phyloP scores from a whole-genome alignment of 78 protist genomes.

The slime mould (Dictyostelium discoideum) region DNA sequence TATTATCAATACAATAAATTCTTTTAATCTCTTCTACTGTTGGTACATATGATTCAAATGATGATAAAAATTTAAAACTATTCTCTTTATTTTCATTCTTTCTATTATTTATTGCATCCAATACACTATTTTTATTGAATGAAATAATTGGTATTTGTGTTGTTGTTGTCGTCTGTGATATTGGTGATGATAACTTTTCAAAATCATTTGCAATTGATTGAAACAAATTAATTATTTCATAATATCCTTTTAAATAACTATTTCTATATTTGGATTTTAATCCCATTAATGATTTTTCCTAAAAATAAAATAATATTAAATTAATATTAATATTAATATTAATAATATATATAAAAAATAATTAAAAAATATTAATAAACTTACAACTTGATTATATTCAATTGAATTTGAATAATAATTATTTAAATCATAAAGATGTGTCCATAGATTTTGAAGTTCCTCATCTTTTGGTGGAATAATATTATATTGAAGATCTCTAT shows the following conservation, averaged over 20 bases:
- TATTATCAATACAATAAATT: conserved; percentile 22
- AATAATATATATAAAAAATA: too few species aligned
- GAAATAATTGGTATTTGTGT: background rate
- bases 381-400: conserved; percentile 2
- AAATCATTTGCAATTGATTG: background rate
- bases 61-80: conserved; percentile 4
- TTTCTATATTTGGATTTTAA: conserved; percentile 19
- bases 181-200: background rate
- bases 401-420: conserved; percentile 14
- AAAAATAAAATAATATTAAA: too few species aligned
- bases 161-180: background rate
- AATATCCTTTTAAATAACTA: conserved; percentile 21
- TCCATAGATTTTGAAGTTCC: background rate
- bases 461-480: conserved; percentile 26
- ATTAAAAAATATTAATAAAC: background rate
- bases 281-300: background rate
- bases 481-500: conserved; percentile 16
- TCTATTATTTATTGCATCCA: background rate
- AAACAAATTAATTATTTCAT: conserved; percentile 4
- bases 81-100: background rate
- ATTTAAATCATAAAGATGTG: conserved; percentile 11
- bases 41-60: conserved; percentile 21
- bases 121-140: background rate
- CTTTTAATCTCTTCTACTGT: conserved; percentile 17
- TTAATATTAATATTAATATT: background rate